phyloP scores from a whole-genome alignment of 371 early-diverging fungal species.

The Zopfochytrium polystomum region DNA sequence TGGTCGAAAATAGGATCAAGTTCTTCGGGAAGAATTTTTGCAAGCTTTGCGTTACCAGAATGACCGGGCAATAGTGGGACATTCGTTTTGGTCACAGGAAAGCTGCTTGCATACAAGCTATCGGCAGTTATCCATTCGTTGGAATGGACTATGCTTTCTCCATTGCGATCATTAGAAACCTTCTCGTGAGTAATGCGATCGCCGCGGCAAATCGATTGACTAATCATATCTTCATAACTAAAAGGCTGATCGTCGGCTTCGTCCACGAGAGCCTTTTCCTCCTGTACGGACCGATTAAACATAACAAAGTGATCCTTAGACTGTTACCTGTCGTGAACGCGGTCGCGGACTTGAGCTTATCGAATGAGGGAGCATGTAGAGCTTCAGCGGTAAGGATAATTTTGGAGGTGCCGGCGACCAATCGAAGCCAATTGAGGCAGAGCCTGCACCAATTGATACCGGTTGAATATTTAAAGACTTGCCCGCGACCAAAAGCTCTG shows the following conservation, averaged over 20 bases:
- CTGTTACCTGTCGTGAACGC: slow-evolving; percentile 9
- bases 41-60: not conserved
- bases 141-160: not conserved
- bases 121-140: not conserved
- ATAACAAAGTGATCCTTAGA: not conserved
- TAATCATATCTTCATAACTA: not conserved
- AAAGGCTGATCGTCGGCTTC: not conserved
- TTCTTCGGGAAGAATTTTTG: not conserved
- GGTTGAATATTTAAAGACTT: slow-evolving; percentile 23
- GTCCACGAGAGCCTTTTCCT: not conserved
- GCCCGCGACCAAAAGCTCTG: slow-evolving; percentile 11
- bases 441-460: slow-evolving; percentile 21
- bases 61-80: not conserved
- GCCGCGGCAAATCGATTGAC: not conserved
- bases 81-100: not conserved
- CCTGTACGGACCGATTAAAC: too few species aligned
- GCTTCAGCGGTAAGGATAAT: slow-evolving; percentile 17
- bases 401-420: slow-evolving; percentile 35
- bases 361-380: slow-evolving; percentile 14
- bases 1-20: not conserved
- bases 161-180: not conserved
- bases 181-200: slow-evolving; percentile 1
- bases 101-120: not conserved
- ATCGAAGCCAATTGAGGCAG: slow-evolving; percentile 25
- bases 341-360: slow-evolving; percentile 14